These are phyloP conservation scores for Chlamydomonas eustigma DNA, from an alignment of 139 green algal species.

Conservation along the genomic window DNA sequence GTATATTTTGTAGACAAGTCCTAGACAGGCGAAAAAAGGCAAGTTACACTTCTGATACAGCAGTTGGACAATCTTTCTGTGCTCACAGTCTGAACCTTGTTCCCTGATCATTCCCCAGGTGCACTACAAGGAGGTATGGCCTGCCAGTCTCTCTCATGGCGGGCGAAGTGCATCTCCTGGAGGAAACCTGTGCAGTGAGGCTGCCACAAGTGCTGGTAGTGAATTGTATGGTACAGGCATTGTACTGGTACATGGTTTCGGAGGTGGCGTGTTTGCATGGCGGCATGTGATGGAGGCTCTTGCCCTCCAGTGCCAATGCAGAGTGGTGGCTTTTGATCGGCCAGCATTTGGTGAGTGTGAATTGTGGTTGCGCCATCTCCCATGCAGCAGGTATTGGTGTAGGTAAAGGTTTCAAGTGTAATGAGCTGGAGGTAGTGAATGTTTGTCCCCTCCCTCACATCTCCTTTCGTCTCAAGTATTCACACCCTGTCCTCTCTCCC, in stretches of 20 bases:
- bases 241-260: constrained; percentile 64
- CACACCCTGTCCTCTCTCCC: too few relatives aligned
- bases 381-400: too few relatives aligned
- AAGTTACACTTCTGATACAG: too few relatives aligned
- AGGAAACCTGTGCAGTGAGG: not conserved
- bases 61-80: too few relatives aligned
- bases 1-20: too few relatives aligned
- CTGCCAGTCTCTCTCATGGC: not conserved
- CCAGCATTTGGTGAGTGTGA: constrained; percentile 33
- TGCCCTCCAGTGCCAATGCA: constrained; percentile 47
- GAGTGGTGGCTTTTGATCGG: constrained; percentile 33
- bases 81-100: too few relatives aligned
- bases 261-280: constrained; percentile 72
- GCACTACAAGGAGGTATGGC: constrained; percentile 36
- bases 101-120: constrained; percentile 18
- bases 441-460: too few relatives aligned
- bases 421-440: too few relatives aligned
- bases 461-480: too few relatives aligned
- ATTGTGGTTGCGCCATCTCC: not conserved
- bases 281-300: constrained; percentile 71
- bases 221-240: not conserved
- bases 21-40: too few relatives aligned
- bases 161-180: not conserved
- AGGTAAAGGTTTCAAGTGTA: too few relatives aligned
- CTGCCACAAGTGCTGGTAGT: not conserved